Base-by-base conservation (phyloP, 768 basidiomycete species). In the Macrolepiota fuliginosa region DNA sequence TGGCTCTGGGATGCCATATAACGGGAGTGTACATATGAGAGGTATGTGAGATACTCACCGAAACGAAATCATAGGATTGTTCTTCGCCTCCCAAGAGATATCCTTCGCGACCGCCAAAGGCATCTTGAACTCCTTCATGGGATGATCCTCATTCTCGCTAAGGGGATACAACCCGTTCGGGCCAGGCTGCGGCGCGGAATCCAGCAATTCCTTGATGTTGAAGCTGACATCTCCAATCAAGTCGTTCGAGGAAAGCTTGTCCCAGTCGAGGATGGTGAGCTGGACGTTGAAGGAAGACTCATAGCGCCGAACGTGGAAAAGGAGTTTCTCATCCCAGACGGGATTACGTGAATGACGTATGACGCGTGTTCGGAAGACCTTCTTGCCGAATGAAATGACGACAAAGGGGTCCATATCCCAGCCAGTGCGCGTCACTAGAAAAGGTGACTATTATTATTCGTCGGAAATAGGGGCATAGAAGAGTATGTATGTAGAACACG, bases 381-480 rank as follows among this genome's bases (percentile, higher is more conserved):
- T 98, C 78, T 95, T 96, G 32, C 96, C 93, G 64, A 99, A 99
- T 2, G 93, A 94, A 64, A 96, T 84, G 63, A 99, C 94, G 24
- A 93, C 91, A 69, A 98, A 98, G 0, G 96, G 95, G 68, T 98
- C 95, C 95, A 98, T 97, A 71, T 98, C 96, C 84, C 89, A 95
- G 0, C 91, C 92, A 0, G 86, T 91, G 0, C 90, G 85, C 1
- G 89, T 93, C 86, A 93, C 91, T 92, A 59, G 10, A 29, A 27
- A 56, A 29, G 22, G 39, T 42, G n/a, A 32, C 2, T 42, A 25
- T 29, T 27, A 45, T 39, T 2, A 29, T 19, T 13, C n/a, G n/a
- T 39, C 50, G 29, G 51, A 37, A 15, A 36, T 36, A 54, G 22
- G 15, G 1, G 11, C 52, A 40, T 27, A n/a, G n/a, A n/a, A n/a